phyloP scores from a whole-genome alignment of 176 grass and related monocot species.

The Oryza brachyantha region DNA sequence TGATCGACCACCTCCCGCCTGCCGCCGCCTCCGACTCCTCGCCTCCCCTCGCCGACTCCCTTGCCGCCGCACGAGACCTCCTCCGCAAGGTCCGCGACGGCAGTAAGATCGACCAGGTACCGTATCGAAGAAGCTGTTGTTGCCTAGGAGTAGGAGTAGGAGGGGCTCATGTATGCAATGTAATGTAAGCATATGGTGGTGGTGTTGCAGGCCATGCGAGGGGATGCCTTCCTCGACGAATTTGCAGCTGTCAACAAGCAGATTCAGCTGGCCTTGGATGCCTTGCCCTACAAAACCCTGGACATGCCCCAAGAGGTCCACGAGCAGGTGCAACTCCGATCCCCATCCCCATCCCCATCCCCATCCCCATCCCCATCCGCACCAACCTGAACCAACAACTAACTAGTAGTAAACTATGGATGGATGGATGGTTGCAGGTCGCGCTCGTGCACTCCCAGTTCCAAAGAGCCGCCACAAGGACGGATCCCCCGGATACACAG shows the following conservation, averaged over 20 bases:
- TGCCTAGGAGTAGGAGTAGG: no score
- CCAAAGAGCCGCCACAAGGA: constrained; percentile 52
- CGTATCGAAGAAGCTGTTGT: no score
- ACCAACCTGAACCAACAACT: no score
- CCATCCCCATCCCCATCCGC: no score
- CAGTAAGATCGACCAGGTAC: constrained; percentile 91
- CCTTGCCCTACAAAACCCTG: constrained; percentile 52
- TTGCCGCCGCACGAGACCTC: constrained; percentile 54
- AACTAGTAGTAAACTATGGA: no score
- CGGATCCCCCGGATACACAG: constrained; percentile 46
- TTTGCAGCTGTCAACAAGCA: constrained; percentile 54
- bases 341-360: background rate
- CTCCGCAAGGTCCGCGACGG: constrained; percentile 63
- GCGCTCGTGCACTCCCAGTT: constrained; percentile 85
- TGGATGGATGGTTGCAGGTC: constrained; percentile 53
- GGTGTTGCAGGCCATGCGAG: constrained; percentile 61
- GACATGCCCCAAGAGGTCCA: constrained; percentile 74
- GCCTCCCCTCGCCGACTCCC: constrained; percentile 41
- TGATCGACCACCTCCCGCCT: constrained; percentile 58
- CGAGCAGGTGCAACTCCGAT: constrained; percentile 58
- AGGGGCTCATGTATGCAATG: no score
- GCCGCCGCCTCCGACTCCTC: background rate
- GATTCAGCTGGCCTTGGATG: constrained; percentile 59
- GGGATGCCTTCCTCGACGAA: constrained; percentile 35
- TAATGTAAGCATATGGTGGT: no score